Base-by-base conservation (phyloP, 164 flowering plant species). In the Cinnamomum micranthum region DNA sequence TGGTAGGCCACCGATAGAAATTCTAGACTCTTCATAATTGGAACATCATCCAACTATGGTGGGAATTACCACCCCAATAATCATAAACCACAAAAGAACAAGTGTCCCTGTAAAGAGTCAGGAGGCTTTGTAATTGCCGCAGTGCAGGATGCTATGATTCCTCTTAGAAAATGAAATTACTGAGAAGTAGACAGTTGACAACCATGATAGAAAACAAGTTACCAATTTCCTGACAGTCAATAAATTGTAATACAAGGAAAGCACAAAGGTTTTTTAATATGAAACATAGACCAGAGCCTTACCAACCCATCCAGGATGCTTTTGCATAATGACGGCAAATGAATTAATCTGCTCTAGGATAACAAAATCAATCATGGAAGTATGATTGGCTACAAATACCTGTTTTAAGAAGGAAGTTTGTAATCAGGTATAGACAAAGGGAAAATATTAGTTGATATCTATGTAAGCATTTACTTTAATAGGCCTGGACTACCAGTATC, bases 251-350 rank as follows among this genome's bases (percentile, higher is more conserved):
- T 41, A 41, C 47, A 41, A 7, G 47, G 47, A 41, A 41, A 41
- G 47, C 47, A 41, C 47, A 41, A 41, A 41, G 47, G 47, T 41
- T 7, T 41, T 35, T 41, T 41, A 33, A 20, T 63, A n/a, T 25
- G 20, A 12, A 55, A 23, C 13, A n/a, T 1, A 14, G 19, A 65
- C 23, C 14, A 31, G n/a, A 68, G n/a, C 14, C 98, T 86, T 84
- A 96, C 99, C 99, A 82, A 96, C 97, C 98, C 99, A 94, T 33
- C 99, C 99, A 78, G 97, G 93, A 85, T 96, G 99, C 82, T 96
- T 96, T 80, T 96, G 99, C 99, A 96, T 96, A 50, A 96, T 96
- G 15, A 94, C 99, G 80, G 98, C 97, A 87, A 96, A 96, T 75
- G 99, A 90, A 72, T 97, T 96, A 95, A 96, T 92, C 83, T 96